These are phyloP conservation scores for Erigeron canadensis DNA, from an alignment of 129 eudicot genomes.

Conservation along the genomic window DNA sequence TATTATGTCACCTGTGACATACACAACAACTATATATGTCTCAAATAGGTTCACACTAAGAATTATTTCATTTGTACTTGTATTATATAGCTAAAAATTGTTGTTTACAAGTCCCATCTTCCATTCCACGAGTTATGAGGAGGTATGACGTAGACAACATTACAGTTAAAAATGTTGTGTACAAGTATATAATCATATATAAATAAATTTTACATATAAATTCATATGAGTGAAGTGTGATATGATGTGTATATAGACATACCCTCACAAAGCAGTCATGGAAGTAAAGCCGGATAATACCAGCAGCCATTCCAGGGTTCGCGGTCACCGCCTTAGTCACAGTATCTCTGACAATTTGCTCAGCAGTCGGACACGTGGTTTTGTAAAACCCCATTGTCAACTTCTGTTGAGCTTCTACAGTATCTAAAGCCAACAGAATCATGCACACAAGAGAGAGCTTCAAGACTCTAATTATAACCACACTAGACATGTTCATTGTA, in stretches of 20 bases:
- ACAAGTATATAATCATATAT: too few relatives aligned
- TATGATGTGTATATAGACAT: not conserved
- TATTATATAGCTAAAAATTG: too few relatives aligned
- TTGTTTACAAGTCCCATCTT: too few relatives aligned
- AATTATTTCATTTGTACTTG: too few relatives aligned
- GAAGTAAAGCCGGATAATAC: conserved; percentile 52
- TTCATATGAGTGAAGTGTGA: not conserved
- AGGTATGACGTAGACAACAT: too few relatives aligned
- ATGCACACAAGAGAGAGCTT: conserved; percentile 27
- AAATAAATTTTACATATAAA: too few relatives aligned
- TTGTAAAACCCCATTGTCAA: conserved; percentile 41
- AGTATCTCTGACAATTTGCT: conserved; percentile 35
- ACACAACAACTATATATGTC: too few relatives aligned
- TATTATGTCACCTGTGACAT: too few relatives aligned
- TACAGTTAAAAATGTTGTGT: too few relatives aligned
- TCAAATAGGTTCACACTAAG: too few relatives aligned
- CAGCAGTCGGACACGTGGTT: conserved; percentile 42
- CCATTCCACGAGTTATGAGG: too few relatives aligned
- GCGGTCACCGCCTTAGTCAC: conserved; percentile 28
- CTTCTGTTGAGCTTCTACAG: conserved; percentile 18
- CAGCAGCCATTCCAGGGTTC: conserved; percentile 55
- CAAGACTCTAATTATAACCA: conserved; percentile 17
- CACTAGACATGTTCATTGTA: conserved; percentile 18
- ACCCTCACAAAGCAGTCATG: conserved; percentile 67
- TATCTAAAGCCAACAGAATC: conserved; percentile 19